Percentiles rank a stretch among this genome's conserved stretches.
Evolutionary conservation across 768 basidiomycete species (phyloP).

Genomic region (Mycena latifolia): DNA sequence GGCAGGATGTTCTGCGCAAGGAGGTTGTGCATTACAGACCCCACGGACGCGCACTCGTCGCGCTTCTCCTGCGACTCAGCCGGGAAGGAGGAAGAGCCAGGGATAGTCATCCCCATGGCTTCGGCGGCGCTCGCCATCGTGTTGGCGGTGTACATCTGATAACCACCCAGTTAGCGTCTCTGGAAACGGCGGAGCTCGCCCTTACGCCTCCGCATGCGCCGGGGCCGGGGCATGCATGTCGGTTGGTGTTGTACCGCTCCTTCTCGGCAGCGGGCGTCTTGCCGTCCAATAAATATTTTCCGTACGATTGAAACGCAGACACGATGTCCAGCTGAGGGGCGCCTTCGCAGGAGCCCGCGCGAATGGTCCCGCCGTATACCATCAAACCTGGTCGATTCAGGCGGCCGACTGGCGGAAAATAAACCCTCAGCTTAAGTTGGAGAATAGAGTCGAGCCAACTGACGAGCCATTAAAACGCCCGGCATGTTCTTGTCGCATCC

Average conservation of each 20-base stretch:
- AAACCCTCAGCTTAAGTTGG: not conserved
- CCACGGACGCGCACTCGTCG: conserved; percentile 85
- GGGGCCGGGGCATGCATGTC: conserved; percentile 96
- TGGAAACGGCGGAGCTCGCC: conserved; percentile 30
- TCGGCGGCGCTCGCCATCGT: conserved; percentile 98
- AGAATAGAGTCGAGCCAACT: conserved; percentile 48
- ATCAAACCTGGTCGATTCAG: conserved; percentile 96
- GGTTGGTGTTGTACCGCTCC: conserved; percentile 87
- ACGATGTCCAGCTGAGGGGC: conserved; percentile 93
- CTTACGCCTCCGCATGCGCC: conserved; percentile 98
- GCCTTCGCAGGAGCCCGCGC: conserved; percentile 91
- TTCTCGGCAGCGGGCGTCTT: conserved; percentile 86
- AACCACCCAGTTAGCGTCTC: not conserved
- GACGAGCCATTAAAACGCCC: conserved; percentile 97
- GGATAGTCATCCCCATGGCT: conserved; percentile 95
- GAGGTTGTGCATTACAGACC: conserved; percentile 87
- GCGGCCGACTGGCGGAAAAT: conserved; percentile 77
- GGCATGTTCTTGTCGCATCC: conserved; percentile 99
- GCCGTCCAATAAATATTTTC: conserved; percentile 93
- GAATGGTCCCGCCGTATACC: conserved; percentile 98
- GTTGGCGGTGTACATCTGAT: conserved; percentile 97
- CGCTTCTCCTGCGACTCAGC: conserved; percentile 93
- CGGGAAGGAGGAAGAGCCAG: conserved; percentile 97
- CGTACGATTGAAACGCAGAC: conserved; percentile 98
- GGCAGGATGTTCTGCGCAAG: conserved; percentile 94